phyloP scores from a whole-genome alignment of 768 basidiomycete genomes.

The Sporobolomyces roseus region DNA sequence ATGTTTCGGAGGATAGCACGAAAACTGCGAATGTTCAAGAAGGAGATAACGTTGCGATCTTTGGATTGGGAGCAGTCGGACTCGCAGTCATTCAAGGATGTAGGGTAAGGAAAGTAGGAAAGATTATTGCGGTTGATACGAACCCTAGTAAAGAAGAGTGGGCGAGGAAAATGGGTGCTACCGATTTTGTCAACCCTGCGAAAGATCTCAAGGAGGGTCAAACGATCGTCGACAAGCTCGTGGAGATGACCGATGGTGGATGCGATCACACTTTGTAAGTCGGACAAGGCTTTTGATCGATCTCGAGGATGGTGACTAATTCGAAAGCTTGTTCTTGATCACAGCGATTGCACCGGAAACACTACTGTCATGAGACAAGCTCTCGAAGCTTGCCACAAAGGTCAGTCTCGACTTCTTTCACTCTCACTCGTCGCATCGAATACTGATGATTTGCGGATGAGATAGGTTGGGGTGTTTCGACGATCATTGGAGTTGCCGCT shows the following conservation, averaged over 20 bases:
- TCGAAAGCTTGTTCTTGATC: neutral
- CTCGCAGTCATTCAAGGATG: conserved; percentile 85
- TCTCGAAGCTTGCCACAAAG: conserved; percentile 98
- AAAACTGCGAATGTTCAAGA: conserved; percentile 53
- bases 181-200: conserved; percentile 91
- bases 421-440: neutral
- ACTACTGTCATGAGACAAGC: conserved; percentile 58
- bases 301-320: neutral
- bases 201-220: conserved; percentile 66
- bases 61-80: conserved; percentile 90
- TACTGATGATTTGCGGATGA: too few relatives aligned
- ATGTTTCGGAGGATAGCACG: conserved; percentile 22
- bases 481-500: conserved; percentile 92
- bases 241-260: conserved; percentile 93
- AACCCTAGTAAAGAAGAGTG: conserved; percentile 80
- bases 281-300: neutral
- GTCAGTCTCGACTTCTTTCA: conserved; percentile 46
- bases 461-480: conserved; percentile 82
- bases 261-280: conserved; percentile 80
- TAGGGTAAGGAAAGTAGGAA: conserved; percentile 68
- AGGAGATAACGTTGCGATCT: conserved; percentile 84
- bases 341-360: conserved; percentile 82
- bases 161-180: conserved; percentile 90
- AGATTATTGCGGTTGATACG: conserved; percentile 81
- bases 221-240: conserved; percentile 80